Evolutionary conservation across 1,284 basidiomycete species (phyloP).

Genomic region (Pholiota adiposa): DNA sequence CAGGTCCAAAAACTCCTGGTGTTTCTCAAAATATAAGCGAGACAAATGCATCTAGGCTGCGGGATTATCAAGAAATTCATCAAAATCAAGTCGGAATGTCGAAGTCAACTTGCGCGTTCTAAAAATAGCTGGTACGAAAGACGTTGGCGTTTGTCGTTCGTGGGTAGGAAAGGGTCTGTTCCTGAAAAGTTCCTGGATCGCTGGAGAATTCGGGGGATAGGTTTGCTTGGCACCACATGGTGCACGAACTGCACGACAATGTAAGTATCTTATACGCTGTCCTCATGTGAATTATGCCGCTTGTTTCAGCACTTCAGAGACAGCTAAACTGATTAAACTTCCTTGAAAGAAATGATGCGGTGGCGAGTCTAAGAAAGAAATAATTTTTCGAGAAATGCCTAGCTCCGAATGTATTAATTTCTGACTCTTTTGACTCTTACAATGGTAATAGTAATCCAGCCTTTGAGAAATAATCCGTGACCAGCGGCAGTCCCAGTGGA

Average conservation of each 20-base stretch:
- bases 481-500: too few species aligned
- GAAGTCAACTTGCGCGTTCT: background rate
- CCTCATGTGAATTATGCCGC: background rate
- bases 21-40: background rate
- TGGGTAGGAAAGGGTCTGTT: background rate
- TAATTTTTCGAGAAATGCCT: background rate
- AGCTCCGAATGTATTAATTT: background rate
- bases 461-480: too few species aligned
- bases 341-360: background rate
- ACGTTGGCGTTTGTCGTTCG: background rate
- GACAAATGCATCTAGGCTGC: background rate
- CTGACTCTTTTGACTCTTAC: too few species aligned
- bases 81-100: background rate
- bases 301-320: background rate
- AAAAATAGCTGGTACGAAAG: background rate
- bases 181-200: background rate
- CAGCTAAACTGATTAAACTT: background rate
- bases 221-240: background rate
- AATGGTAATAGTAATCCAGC: too few species aligned
- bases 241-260: background rate
- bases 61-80: background rate
- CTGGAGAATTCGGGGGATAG: background rate
- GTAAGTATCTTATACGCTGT: background rate
- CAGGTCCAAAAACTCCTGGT: background rate
- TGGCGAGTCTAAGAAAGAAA: background rate